Conservation (phyloP, 805 yeast species). For the Diddensiella transvaalensis region DNA sequence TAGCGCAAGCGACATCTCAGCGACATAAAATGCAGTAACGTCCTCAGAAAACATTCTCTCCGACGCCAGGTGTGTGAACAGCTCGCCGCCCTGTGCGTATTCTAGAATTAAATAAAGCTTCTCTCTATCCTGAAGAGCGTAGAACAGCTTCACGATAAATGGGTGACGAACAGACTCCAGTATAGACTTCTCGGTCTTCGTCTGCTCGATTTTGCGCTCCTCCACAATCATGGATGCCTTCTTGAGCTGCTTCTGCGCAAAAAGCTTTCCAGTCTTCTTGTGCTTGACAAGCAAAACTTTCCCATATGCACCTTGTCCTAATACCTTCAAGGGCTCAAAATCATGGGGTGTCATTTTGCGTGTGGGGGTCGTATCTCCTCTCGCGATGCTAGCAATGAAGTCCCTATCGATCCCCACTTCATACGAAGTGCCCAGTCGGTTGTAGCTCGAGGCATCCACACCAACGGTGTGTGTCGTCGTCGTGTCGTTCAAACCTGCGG, state of each 20-base stretch:
- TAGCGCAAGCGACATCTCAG: constrained; percentile 76
- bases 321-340: constrained; percentile 68
- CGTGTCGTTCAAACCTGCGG: not conserved
- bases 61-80: constrained; percentile 59
- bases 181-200: constrained; percentile 75
- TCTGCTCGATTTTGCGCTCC: constrained; percentile 60
- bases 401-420: constrained; percentile 46
- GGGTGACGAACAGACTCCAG: constrained; percentile 71
- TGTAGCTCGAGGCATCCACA: constrained; percentile 7
- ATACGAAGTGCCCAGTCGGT: constrained; percentile 45
- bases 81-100: constrained; percentile 86
- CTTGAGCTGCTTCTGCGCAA: constrained; percentile 81
- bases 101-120: constrained; percentile 74
- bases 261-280: constrained; percentile 54
- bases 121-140: constrained; percentile 76
- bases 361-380: constrained; percentile 21
- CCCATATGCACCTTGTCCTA: constrained; percentile 88
- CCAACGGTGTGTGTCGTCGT: not conserved
- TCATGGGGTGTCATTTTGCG: constrained; percentile 41
- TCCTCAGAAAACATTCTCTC: constrained; percentile 51
- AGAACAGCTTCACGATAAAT: constrained; percentile 74
- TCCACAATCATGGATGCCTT: constrained; percentile 74
- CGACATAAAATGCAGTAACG: constrained; percentile 71
- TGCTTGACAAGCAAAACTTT: constrained; percentile 78
- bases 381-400: constrained; percentile 33